Conservation (phyloP, 495 filamentous ascomycete species). For the Neurospora sp. region DNA sequence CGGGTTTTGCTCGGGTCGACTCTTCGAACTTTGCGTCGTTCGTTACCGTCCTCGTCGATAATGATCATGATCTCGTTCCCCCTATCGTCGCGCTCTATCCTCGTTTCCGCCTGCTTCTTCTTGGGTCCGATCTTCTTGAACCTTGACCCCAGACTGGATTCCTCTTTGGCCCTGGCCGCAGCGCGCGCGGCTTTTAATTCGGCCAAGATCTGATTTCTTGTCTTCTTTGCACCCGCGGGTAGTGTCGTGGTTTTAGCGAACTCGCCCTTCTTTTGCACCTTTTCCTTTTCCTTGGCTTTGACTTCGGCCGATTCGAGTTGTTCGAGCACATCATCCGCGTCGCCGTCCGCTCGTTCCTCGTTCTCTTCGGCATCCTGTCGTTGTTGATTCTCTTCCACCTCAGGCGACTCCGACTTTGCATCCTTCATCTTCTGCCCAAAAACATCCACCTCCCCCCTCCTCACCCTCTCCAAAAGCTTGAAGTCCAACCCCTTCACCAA, state of each 20-base stretch:
- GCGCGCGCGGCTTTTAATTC: constrained; percentile 69
- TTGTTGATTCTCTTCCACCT: constrained; percentile 10
- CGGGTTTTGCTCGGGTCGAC: constrained; percentile 21
- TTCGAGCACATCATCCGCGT: constrained; percentile 74
- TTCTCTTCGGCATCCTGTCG: constrained; percentile 15
- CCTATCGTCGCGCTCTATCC: constrained; percentile 65
- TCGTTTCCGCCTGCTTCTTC: constrained; percentile 50
- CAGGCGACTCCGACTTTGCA: constrained; percentile 2
- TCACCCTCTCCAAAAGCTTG: constrained; percentile 63
- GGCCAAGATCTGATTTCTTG: constrained; percentile 72
- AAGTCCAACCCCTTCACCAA: constrained; percentile 88
- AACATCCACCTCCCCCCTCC: constrained; percentile 60
- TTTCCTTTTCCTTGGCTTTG: constrained; percentile 44
- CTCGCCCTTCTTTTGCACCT: constrained; percentile 63
- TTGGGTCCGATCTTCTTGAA: constrained; percentile 71
- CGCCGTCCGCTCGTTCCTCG: constrained; percentile 23
- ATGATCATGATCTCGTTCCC: constrained; percentile 79
- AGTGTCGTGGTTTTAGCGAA: constrained; percentile 54
- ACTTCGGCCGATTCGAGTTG: constrained; percentile 55
- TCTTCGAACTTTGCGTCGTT: constrained; percentile 73
- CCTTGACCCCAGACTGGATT: constrained; percentile 55
- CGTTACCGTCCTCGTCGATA: constrained; percentile 76
- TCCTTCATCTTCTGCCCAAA: constrained; percentile 23
- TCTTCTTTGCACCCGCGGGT: constrained; percentile 54
- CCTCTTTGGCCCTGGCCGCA: constrained; percentile 45